phyloP scores from a whole-genome alignment of 1,284 basidiomycete species.

The Cryptococcus amylolentus region DNA sequence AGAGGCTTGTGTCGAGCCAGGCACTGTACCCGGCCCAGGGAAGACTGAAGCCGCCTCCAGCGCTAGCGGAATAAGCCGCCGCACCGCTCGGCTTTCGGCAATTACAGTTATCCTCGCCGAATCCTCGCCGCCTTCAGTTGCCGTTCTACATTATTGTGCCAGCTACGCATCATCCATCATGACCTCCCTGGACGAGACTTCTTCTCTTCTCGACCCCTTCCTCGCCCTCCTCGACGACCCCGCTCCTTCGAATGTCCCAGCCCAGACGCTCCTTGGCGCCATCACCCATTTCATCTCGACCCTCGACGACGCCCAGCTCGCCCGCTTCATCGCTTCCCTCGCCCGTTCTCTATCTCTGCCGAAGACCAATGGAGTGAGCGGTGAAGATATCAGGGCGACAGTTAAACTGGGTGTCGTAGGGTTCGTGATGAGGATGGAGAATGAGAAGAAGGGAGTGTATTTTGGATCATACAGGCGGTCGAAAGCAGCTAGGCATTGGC shows the following conservation, averaged over 20 bases:
- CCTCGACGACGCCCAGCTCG: conserved; percentile 18
- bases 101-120: no score
- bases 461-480: conserved; percentile 5
- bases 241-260: conserved; percentile 22
- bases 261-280: conserved; percentile 31
- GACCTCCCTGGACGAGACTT: not conserved
- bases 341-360: conserved; percentile 25
- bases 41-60: no score
- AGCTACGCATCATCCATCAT: not conserved
- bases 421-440: conserved; percentile 6
- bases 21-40: no score
- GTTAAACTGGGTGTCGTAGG: conserved; percentile 13
- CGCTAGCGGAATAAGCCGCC: no score
- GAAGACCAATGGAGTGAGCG: not conserved
- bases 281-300: conserved; percentile 38
- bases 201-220: conserved; percentile 25
- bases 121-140: not conserved
- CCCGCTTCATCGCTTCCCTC: conserved; percentile 20
- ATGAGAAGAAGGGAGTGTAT: conserved; percentile 11
- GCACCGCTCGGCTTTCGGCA: no score
- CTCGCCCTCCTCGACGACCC: conserved; percentile 20
- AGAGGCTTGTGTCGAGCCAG: no score
- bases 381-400: conserved; percentile 9
- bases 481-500: conserved; percentile 6
- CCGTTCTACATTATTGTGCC: no score